Base-by-base conservation (phyloP, 306 rosid genomes). In the Phaseolus lunatus region DNA sequence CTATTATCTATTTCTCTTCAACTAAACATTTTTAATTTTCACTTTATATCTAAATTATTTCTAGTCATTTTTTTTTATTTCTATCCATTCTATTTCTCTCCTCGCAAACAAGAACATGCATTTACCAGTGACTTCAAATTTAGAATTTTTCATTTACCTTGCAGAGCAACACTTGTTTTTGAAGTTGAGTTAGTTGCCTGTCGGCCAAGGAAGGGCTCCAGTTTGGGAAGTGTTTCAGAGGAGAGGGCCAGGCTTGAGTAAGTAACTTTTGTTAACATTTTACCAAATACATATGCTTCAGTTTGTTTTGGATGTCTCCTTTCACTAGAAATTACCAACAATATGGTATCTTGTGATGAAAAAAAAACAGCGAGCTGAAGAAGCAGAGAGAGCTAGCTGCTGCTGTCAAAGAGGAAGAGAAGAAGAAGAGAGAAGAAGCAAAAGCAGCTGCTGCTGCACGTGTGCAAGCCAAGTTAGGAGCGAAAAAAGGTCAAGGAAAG, bases 231-330 rank as follows among this genome's bases (percentile, higher is more conserved):
- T 75, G 99, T 90, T 81, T 89, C 97, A 7, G 99, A 95, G 79
- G 99, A 95, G 85, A 88, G 99, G 81, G 93, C 93, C 31, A 89
- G 99, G 85, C 97, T 95, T 18, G 97, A 90, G 99, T 95, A 87
- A 90, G 97, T 78, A 22, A 11, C 54, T 24, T 35, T 23, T 39
- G 27, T 57, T 15, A 27, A 5, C 49, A 4, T 35, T 45, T 29
- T 57, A 29, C 16, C 31, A 19, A 24, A 50, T 37, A 61, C 43
- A 23, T 44, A 23, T 66, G 50, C 37, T 59, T 72, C 52, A 2
- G 15, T 75, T 53, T 67, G 10, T 14, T 66, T 49, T 15, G 18
- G 44, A 35, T 73, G 10, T 20, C 56, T 20, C 20, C 12, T 29
- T 20, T 73, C 45, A 33, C 48, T 35, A 48, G 24, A 47, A 27